Evolutionary conservation across 371 early-diverging fungal species (phyloP).

Genomic region (Lichtheimia ornata): DNA sequence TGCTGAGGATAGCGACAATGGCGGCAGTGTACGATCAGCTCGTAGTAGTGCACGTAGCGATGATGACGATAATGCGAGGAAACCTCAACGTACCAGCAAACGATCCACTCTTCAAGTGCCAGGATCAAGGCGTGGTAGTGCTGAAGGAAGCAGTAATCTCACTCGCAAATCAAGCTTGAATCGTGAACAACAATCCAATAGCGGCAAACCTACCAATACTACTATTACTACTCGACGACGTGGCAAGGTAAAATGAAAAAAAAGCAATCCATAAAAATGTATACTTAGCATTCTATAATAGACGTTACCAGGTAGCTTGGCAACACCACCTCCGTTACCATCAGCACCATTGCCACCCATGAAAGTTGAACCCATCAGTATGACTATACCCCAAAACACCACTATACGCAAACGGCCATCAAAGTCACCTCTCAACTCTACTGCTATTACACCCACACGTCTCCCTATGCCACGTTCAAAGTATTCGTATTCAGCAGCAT

Average conservation of each 20-base stretch:
- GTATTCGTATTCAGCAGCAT: conserved; percentile 2
- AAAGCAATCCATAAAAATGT: too few species aligned
- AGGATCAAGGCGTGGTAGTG: too few species aligned
- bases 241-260: conserved; percentile 12
- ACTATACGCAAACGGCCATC: conserved; percentile 6
- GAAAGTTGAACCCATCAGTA: conserved; percentile 48
- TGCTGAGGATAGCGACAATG: conserved; percentile 13
- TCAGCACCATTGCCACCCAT: conserved; percentile 49
- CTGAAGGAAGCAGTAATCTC: too few species aligned
- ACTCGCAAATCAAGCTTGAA: too few species aligned
- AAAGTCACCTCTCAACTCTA: conserved; percentile 14
- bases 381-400: conserved; percentile 21
- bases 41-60: not conserved
- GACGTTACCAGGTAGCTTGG: conserved; percentile 50
- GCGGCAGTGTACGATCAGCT: not conserved
- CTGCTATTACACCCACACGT: conserved; percentile 25
- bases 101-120: too few species aligned
- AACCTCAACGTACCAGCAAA: too few species aligned
- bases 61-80: not conserved
- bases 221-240: conserved; percentile 11
- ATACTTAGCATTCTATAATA: conserved; percentile 11
- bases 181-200: too few species aligned
- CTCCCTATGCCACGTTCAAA: conserved; percentile 13
- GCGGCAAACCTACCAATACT: not conserved
- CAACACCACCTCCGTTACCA: conserved; percentile 35